Evolutionary conservation across 129 eudicot species (phyloP).

Genomic region (Glebionis coronaria): DNA sequence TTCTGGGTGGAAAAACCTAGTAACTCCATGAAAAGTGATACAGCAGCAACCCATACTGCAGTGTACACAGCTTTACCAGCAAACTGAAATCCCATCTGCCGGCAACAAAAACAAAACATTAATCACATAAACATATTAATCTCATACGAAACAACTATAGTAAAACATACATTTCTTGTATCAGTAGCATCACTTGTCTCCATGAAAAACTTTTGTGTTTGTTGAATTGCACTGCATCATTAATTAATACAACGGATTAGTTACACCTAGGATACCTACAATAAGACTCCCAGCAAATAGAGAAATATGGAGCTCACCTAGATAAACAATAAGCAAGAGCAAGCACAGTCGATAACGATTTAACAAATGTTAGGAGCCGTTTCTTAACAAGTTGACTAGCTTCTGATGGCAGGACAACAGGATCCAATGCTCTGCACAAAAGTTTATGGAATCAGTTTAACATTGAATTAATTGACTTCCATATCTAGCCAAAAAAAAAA

Average conservation of each 20-base stretch:
- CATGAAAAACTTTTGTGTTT: slow-evolving; percentile 70
- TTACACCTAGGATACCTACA: slow-evolving; percentile 1
- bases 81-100: slow-evolving; percentile 93
- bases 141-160: not conserved
- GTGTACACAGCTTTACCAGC: slow-evolving; percentile 85
- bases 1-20: slow-evolving; percentile 96
- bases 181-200: slow-evolving; percentile 64
- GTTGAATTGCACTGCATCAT: slow-evolving; percentile 76
- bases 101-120: slow-evolving; percentile 6
- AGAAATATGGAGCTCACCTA: slow-evolving; percentile 42
- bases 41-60: slow-evolving; percentile 99
- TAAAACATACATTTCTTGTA: slow-evolving; percentile 70
- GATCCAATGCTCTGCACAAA: slow-evolving; percentile 76
- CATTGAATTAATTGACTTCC: slow-evolving; percentile 5
- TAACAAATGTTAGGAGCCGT: slow-evolving; percentile 75
- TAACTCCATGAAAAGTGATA: slow-evolving; percentile 91
- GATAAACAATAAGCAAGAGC: slow-evolving; percentile 89
- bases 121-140: slow-evolving; percentile 5
- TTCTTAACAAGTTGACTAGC: slow-evolving; percentile 81
- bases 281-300: not conserved
- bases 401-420: slow-evolving; percentile 76
- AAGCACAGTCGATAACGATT: slow-evolving; percentile 89
- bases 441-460: slow-evolving; percentile 8
- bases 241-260: slow-evolving; percentile 15
- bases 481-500: not conserved